Conservation (phyloP, 495 filamentous ascomycete species). For the Trichocladium uniseriatum region DNA sequence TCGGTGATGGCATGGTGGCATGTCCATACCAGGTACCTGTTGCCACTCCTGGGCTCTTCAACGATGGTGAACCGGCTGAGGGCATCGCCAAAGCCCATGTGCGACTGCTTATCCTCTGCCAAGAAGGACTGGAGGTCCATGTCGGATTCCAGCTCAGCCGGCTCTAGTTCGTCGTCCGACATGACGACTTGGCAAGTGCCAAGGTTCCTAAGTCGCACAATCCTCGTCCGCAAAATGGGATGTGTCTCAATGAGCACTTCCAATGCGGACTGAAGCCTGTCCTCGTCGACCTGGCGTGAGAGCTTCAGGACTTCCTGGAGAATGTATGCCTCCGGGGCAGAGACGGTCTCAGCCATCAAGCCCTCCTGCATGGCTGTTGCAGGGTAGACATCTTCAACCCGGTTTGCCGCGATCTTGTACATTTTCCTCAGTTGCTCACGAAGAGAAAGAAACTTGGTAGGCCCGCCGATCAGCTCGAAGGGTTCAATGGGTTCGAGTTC, state of each 20-base stretch:
- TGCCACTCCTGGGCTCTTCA: neutral
- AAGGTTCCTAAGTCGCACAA: neutral
- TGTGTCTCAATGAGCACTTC: neutral
- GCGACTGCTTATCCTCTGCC: neutral
- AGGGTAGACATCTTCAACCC: neutral
- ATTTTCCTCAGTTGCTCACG: neutral
- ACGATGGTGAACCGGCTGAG: neutral
- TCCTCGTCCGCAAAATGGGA: neutral
- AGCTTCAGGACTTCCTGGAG: neutral
- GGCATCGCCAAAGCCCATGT: neutral
- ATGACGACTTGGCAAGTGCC: neutral
- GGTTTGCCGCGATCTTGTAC: neutral
- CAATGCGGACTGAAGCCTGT: neutral
- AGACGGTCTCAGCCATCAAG: neutral
- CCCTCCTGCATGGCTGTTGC: neutral
- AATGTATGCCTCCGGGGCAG: neutral
- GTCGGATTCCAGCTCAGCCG: neutral
- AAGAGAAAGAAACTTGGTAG: neutral
- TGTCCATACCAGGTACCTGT: neutral
- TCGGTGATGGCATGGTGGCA: slow-evolving; percentile 9
- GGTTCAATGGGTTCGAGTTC: neutral
- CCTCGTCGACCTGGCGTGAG: neutral
- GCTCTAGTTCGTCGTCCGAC: neutral
- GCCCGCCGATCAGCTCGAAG: neutral
- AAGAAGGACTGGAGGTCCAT: neutral